Conservation (phyloP, 177 flowering plant species). For the Vitis hybrid region DNA sequence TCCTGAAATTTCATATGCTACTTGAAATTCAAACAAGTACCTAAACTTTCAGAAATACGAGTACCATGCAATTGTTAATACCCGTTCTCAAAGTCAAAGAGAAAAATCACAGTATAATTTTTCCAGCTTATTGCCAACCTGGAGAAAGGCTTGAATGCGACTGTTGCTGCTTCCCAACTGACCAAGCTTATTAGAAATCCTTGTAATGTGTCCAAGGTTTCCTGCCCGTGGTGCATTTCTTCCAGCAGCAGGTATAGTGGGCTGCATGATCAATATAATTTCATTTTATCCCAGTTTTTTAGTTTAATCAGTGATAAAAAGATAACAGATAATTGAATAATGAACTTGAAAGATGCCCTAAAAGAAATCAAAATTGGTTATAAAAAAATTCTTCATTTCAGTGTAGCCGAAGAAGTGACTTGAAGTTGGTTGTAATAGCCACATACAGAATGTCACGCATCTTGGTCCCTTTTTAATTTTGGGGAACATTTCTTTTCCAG, state of each 20-base stretch:
- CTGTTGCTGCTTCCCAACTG: slow-evolving; percentile 59
- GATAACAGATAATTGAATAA: neutral
- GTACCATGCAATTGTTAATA: neutral
- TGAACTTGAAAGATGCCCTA: neutral
- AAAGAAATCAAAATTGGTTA: neutral
- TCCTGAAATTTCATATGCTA: neutral
- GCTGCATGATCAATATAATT: slow-evolving; percentile 45
- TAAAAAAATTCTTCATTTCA: neutral
- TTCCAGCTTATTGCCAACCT: slow-evolving; percentile 44
- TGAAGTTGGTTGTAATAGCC: neutral
- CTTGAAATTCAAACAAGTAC: too few species aligned
- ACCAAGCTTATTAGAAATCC: slow-evolving; percentile 79
- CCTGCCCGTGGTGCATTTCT: slow-evolving; percentile 70
- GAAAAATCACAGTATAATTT: neutral
- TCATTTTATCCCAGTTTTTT: neutral
- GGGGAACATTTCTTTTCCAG: neutral
- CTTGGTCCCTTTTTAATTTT: neutral
- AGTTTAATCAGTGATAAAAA: neutral
- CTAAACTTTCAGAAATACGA: too few species aligned
- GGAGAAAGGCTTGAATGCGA: slow-evolving; percentile 57
- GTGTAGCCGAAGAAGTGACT: neutral
- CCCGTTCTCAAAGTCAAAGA: neutral
- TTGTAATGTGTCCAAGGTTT: slow-evolving; percentile 81
- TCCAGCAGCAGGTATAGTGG: slow-evolving; percentile 67
- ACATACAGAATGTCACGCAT: neutral